Evolutionary conservation across 495 filamentous ascomycete genomes (phyloP).

Genomic region (Cladorrhinum samala): DNA sequence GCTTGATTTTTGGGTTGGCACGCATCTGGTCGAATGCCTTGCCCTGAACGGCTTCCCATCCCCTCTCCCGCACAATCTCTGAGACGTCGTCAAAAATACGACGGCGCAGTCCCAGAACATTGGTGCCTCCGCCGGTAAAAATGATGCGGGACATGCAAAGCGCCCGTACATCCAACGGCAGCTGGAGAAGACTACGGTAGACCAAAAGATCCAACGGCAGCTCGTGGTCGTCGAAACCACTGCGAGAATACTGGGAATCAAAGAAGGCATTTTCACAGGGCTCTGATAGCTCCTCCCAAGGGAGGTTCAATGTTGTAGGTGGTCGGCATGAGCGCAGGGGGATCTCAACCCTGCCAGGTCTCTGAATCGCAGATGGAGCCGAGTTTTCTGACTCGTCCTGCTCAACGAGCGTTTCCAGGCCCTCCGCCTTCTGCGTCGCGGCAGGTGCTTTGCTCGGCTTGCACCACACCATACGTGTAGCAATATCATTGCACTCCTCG

Average conservation of each 20-base stretch:
- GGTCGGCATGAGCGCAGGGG: conserved; percentile 43
- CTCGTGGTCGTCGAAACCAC: conserved; percentile 75
- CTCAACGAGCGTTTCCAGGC: conserved; percentile 43
- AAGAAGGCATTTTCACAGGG: conserved; percentile 76
- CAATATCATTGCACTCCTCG: conserved; percentile 72
- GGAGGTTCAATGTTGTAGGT: conserved; percentile 51
- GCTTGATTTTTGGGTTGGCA: conserved; percentile 44
- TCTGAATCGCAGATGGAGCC: not conserved
- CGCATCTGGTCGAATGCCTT: conserved; percentile 52
- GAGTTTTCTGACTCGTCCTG: conserved; percentile 37
- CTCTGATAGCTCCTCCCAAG: conserved; percentile 61
- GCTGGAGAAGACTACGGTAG: conserved; percentile 65
- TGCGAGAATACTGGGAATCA: conserved; percentile 38
- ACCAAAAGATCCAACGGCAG: conserved; percentile 65
- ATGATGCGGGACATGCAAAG: conserved; percentile 87
- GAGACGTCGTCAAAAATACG: conserved; percentile 72
- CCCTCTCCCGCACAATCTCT: conserved; percentile 52
- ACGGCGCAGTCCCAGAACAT: conserved; percentile 73
- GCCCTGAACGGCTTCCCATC: conserved; percentile 72
- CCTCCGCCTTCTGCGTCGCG: conserved; percentile 15
- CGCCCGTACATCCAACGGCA: conserved; percentile 75
- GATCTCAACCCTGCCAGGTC: conserved; percentile 25
- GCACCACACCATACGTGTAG: conserved; percentile 72
- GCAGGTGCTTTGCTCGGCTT: conserved; percentile 26
- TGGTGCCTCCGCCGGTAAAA: conserved; percentile 75